Evolutionary conservation across 768 basidiomycete species (phyloP), one percentile per base, ranked within the genome.

Genomic region (Naganishia antarctica): DNA sequence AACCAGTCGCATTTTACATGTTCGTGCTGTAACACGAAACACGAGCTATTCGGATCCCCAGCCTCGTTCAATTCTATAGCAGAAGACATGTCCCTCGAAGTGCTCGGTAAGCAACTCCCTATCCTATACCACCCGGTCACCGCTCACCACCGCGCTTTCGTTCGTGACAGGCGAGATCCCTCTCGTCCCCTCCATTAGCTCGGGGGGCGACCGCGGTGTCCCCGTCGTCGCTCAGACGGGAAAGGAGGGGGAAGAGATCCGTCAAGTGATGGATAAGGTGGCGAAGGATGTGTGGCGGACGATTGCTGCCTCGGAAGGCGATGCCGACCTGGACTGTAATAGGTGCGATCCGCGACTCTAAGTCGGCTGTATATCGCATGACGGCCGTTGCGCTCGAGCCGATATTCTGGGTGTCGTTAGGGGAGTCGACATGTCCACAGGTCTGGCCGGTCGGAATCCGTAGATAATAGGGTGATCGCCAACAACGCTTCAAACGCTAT

Each of bases 1-100:
- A 97, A 98, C 74, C 87, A 92, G 80, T 84, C 91, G 0, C 84
- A 88, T 77, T 93, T 87, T 75, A 79, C 86, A 29, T 92, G 90
- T 69, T 82, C 88, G 0, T 82, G 83, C 11, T 96, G 91, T 72
- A 78, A 81, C 0, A 81, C 82, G 0, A 80, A 80, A 0, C 87
- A 86, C 67, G 78, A 84, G 67, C 79, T 88, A 37, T 90, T 88
- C 64, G 93, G 93, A 6, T 80, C 85, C 12, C 83, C 89, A 0
- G 81, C 81, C 8, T 75, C 80, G 11, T 91, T 93, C 78, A 80
- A 81, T 32, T 72, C 79, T 2, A 83, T 86, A 0, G 86, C 89
- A 0, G 68, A 75, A 2, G 80, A 81, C 2, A 82, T 92, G 1
- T 78, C 80, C 0, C 80, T 89, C 11, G 79, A 83, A 16, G 78